Percentiles rank a stretch among this genome's conserved stretches.
Conservation (phyloP, 345 rosid species). For the Erucastrum elatum region DNA sequence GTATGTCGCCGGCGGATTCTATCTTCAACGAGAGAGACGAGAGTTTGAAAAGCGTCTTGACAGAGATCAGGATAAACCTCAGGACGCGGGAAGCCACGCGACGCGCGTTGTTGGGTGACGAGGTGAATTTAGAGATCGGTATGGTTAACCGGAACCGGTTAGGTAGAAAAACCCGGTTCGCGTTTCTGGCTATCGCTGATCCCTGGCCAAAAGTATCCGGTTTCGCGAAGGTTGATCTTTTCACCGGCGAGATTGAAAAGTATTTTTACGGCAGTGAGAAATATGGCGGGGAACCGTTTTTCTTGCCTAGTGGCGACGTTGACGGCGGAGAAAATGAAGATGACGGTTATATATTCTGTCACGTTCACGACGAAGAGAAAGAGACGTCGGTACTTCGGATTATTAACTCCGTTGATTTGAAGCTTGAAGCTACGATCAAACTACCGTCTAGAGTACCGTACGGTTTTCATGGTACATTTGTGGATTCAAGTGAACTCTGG, state of each 20-base stretch:
- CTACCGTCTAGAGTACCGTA: slow-evolving; percentile 91
- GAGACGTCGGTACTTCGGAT: slow-evolving; percentile 79
- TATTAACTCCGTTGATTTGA: slow-evolving; percentile 60
- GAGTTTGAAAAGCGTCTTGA: slow-evolving; percentile 60
- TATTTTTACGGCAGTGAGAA: slow-evolving; percentile 62
- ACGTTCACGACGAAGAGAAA: slow-evolving; percentile 77
- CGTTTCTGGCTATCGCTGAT: slow-evolving; percentile 83
- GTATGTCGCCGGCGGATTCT: slow-evolving; percentile 97
- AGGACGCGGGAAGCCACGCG: slow-evolving; percentile 70
- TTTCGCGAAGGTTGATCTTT: slow-evolving; percentile 79
- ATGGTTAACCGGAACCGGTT: slow-evolving; percentile 85
- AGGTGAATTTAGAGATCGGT: slow-evolving; percentile 84
- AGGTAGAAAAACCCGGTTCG: slow-evolving; percentile 74
- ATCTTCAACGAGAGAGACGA: slow-evolving; percentile 93
- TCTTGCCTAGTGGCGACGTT: slow-evolving; percentile 43
- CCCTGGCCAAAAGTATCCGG: slow-evolving; percentile 98
- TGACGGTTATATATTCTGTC: slow-evolving; percentile 72
- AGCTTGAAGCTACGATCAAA: slow-evolving; percentile 68
- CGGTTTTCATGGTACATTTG: slow-evolving; percentile 94
- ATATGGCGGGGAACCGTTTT: slow-evolving; percentile 90
- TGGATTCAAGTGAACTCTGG: slow-evolving; percentile 56
- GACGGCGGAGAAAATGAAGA: slow-evolving; percentile 55
- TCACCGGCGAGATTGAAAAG: slow-evolving; percentile 59
- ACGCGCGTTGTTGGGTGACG: slow-evolving; percentile 54
- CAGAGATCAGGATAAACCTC: slow-evolving; percentile 78